Conservation (phyloP, 2,329 filamentous ascomycete species). For the Sarocladium brachiariae region DNA sequence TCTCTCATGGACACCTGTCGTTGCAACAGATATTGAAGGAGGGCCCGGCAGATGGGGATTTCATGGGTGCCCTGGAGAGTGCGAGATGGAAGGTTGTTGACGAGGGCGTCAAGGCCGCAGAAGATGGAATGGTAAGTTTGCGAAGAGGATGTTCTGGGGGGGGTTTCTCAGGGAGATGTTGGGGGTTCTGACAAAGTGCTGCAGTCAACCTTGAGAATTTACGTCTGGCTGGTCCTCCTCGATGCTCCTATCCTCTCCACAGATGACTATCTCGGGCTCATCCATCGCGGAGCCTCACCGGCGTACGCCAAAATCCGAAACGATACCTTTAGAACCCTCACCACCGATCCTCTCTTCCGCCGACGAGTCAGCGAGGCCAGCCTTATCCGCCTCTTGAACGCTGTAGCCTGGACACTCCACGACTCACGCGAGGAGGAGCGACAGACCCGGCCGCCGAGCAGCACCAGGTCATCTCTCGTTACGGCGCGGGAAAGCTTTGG, state of each 20-base stretch:
- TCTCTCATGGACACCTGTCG: constrained; percentile 49
- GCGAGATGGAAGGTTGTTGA: constrained; percentile 67
- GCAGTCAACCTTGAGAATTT: constrained; percentile 86
- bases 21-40: constrained; percentile 74
- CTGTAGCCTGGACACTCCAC: constrained; percentile 87
- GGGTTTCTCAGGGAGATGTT: too few species aligned
- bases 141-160: too few species aligned
- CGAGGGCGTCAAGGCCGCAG: constrained; percentile 69
- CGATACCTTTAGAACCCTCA: constrained; percentile 93
- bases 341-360: constrained; percentile 94
- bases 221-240: constrained; percentile 91
- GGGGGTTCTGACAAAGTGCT: neutral
- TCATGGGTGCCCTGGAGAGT: constrained; percentile 59
- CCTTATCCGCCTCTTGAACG: constrained; percentile 88
- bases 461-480: constrained; percentile 26
- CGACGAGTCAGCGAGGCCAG: constrained; percentile 92
- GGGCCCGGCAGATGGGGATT: constrained; percentile 67
- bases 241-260: constrained; percentile 80
- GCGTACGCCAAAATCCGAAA: constrained; percentile 97
- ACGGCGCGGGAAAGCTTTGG: constrained; percentile 22
- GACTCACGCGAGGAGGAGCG: constrained; percentile 58
- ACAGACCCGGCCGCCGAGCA: constrained; percentile 25
- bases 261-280: constrained; percentile 79
- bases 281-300: constrained; percentile 88
- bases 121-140: constrained; percentile 67